Evolutionary conservation across 768 basidiomycete species (phyloP), one percentile per base, ranked within the genome.

Genomic region (Rhodotorula kratochvilovae): DNA sequence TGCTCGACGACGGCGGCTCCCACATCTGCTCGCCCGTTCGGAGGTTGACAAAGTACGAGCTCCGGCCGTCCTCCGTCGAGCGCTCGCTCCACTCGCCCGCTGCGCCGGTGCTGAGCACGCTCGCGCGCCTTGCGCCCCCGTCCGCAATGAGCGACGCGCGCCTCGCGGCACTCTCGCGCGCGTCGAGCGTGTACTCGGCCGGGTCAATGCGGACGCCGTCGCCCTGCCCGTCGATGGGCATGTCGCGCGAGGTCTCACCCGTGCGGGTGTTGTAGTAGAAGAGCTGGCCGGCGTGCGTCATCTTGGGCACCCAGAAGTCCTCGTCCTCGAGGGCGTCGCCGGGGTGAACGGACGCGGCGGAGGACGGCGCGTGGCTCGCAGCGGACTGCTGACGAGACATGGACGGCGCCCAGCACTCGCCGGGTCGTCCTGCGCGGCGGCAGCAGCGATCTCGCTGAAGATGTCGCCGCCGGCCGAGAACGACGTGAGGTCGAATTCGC

Each of bases 271-370:
- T 99, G 73, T 91, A 85, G 81, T 97, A 99, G 83, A 88, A 94
- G 79, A 99, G 92, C 85, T 91, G 90, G 61, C 91, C 91, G 76
- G 90, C 87, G 55, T 84, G 81, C 5, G 90, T 89, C 50, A 95
- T 86, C 76, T 87, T 86, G 19, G 94, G 94, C 79, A 93, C 87
- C 94, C 94, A 97, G 81, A 88, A 94, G 76, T 94, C 90, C 76
- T 85, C 69, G 23, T 65, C 67, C 1, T 64, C 63, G 21, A 25
- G 29, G 3, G 45, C 54, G 39, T 27, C 25, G 36, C n/a, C 31
- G 13, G 17, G 8, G 4, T 27, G n/a, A 0, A 51, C 45, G 13
- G 21, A 63, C 33, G 61, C 0, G 25, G 53, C 19, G 23, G 46
- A 51, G 39, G 54, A 8, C 16, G 39, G 25, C 21, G 25, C 50